A percentile compares a stretch with the other conserved stretches of the same genome.
Conservation (phyloP, 768 basidiomycete genomes). For the Sporobolomyces pararoseus region DNA sequence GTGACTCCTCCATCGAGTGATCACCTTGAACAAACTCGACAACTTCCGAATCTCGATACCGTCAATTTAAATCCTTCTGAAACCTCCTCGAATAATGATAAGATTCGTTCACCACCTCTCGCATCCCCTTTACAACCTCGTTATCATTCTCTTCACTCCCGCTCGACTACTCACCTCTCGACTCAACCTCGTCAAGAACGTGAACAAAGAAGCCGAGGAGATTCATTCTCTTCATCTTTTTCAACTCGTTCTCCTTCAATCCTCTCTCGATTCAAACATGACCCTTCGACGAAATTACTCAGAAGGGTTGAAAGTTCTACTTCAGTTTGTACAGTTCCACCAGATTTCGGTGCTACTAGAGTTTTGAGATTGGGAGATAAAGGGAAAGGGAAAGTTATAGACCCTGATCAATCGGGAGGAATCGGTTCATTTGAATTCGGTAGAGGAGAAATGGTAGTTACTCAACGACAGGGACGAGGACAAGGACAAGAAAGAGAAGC, state of each 20-base stretch:
- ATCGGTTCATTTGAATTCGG: neutral
- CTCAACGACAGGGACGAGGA: neutral
- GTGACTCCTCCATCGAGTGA: conserved; percentile 6
- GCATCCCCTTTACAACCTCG: conserved; percentile 9
- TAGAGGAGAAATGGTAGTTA: neutral
- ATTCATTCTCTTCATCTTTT: neutral
- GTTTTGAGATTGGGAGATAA: conserved; percentile 3
- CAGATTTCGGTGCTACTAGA: conserved; percentile 15
- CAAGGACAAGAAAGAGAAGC: neutral
- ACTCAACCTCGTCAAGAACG: neutral
- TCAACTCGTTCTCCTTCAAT: conserved; percentile 12
- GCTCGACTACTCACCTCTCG: conserved; percentile 1
- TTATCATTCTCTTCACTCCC: neutral
- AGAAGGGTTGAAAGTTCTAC: conserved; percentile 3
- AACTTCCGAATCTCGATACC: neutral
- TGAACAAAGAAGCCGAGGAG: no score
- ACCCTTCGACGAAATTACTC: conserved; percentile 3
- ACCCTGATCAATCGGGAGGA: neutral
- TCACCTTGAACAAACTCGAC: neutral
- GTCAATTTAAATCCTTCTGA: neutral
- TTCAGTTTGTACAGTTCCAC: conserved; percentile 29
- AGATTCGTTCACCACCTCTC: conserved; percentile 1
- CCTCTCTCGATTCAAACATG: conserved; percentile 6
- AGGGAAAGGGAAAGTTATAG: conserved; percentile 28
- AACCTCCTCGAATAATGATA: neutral